Percentiles rank a stretch among this genome's conserved stretches.
Conservation (phyloP, 768 basidiomycete genomes). For the Porpolomopsis calyptriformis region DNA sequence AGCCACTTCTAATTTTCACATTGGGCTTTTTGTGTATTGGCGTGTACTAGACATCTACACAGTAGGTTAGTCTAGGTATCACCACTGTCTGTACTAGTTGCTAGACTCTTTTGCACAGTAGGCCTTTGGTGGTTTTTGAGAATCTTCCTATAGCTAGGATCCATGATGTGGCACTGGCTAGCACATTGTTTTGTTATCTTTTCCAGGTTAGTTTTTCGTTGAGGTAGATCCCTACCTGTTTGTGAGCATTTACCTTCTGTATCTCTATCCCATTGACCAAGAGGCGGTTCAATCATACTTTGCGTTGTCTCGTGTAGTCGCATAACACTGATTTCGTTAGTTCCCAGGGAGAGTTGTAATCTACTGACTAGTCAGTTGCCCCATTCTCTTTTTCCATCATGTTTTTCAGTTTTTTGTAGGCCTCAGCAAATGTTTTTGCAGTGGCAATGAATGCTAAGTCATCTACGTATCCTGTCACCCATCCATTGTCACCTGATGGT, state of each 20-base stretch:
- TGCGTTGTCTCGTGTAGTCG: conserved; percentile 4
- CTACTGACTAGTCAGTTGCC: conserved; percentile 10
- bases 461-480: conserved; percentile 12
- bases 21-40: background rate
- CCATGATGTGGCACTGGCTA: conserved; percentile 3
- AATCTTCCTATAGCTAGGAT: conserved; percentile 5
- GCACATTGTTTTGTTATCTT: conserved; percentile 10
- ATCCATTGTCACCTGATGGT: conserved; percentile 2
- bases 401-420: conserved; percentile 1
- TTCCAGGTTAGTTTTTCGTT: conserved; percentile 14
- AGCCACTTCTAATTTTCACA: background rate
- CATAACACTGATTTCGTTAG: conserved; percentile 14
- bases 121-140: background rate
- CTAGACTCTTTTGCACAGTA: background rate
- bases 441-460: conserved; percentile 7
- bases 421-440: conserved; percentile 7
- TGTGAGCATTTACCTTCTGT: too few species aligned
- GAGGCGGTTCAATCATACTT: background rate
- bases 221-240: conserved; percentile 20
- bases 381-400: conserved; percentile 12
- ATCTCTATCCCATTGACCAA: too few species aligned
- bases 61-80: conserved; percentile 3
- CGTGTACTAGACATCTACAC: conserved; percentile 2
- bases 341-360: conserved; percentile 17
- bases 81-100: background rate